phyloP scores from a whole-genome alignment of 78 protist species.

The Guillardia theta region DNA sequence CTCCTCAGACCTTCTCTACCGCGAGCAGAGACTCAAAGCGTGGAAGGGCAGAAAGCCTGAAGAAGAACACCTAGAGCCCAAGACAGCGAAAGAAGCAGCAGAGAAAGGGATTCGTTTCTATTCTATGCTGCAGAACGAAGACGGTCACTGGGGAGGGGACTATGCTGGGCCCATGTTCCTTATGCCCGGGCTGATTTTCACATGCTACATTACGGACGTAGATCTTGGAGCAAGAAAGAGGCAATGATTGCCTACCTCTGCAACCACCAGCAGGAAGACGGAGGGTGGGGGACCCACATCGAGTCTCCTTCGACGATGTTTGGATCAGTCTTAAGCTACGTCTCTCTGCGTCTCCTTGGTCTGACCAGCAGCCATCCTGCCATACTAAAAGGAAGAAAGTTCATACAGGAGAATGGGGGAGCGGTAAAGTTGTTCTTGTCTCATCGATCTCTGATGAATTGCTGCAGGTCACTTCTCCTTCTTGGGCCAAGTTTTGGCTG shows the following conservation, averaged over 20 bases:
- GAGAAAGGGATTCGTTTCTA: not conserved
- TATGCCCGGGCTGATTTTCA: constrained; percentile 76
- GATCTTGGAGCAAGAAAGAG: not conserved
- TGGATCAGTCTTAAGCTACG: constrained; percentile 84
- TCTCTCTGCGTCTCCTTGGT: constrained; percentile 80
- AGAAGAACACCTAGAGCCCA: too few species aligned
- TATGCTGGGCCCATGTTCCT: constrained; percentile 94
- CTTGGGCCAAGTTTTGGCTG: constrained; percentile 51
- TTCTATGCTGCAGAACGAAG: not conserved
- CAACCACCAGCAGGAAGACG: constrained; percentile 58
- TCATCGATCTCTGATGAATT: not conserved
- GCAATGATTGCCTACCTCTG: constrained; percentile 78
- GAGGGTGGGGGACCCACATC: constrained; percentile 72
- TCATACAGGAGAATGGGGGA: constrained; percentile 58
- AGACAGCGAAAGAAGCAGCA: not conserved
- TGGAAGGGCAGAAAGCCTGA: not conserved
- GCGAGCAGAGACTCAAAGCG: not conserved
- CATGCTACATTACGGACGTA: constrained; percentile 47
- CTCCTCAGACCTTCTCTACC: not conserved
- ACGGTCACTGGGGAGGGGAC: constrained; percentile 67
- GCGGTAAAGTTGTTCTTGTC: constrained; percentile 75
- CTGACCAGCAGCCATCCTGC: constrained; percentile 30
- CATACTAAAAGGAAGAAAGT: not conserved
- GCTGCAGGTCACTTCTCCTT: not conserved
- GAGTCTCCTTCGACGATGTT: constrained; percentile 78